Conservation (phyloP, 768 basidiomycete species). For the Amanita inopinata region DNA sequence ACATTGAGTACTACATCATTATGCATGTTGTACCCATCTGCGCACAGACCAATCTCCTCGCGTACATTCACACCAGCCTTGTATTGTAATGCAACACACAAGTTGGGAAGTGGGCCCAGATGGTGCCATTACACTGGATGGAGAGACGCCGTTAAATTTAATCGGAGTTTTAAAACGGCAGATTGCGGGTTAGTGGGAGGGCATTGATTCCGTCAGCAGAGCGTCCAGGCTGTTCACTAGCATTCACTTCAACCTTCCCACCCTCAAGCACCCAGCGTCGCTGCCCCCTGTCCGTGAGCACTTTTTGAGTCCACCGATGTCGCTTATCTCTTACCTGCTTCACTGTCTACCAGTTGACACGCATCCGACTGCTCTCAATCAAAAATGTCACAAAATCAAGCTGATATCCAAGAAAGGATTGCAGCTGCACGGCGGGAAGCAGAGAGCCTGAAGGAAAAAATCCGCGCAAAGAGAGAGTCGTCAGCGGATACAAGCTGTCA, state of each 20-base stretch:
- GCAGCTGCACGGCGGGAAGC: conserved; percentile 95
- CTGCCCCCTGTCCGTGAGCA: no score
- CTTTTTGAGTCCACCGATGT: no score
- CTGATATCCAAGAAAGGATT: conserved; percentile 87
- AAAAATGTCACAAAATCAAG: conserved; percentile 69
- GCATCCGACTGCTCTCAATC: conserved; percentile 1
- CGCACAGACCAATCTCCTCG: no score
- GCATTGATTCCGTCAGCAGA: conserved; percentile 15
- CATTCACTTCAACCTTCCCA: conserved; percentile 18
- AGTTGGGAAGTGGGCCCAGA: no score
- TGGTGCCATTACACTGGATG: no score
- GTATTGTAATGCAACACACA: no score
- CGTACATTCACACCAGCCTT: no score
- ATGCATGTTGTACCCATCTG: no score
- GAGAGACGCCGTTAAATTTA: no score
- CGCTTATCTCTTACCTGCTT: conserved; percentile 7
- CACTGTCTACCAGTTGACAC: not conserved
- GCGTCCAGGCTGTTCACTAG: conserved; percentile 16
- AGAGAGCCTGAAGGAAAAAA: conserved; percentile 97
- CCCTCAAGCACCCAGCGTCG: conserved; percentile 8
- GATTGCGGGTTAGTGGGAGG: conserved; percentile 9
- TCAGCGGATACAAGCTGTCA: conserved; percentile 96
- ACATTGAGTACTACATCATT: no score
- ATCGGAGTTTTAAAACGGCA: conserved; percentile 13
- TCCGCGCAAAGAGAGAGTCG: conserved; percentile 90